These are phyloP conservation scores for Cercospora janseana DNA, from an alignment of 2,329 filamentous ascomycete genomes.

Conservation along the genomic window DNA sequence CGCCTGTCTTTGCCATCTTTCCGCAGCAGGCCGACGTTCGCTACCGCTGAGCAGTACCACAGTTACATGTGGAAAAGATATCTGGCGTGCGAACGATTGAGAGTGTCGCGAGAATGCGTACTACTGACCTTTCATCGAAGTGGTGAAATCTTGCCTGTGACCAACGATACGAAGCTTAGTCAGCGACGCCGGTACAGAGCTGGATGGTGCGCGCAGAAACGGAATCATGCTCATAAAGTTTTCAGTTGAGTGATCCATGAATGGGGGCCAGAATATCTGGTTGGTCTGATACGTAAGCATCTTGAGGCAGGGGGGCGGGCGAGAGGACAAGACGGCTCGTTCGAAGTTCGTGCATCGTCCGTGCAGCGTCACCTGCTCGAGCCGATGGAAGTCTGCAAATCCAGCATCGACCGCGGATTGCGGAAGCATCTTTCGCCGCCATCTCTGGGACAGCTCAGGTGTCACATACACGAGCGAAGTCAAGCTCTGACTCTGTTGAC, in stretches of 20 bases:
- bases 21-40: no score
- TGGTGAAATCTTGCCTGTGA: neutral
- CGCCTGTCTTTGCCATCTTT: no score
- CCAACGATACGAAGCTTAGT: conserved; percentile 7
- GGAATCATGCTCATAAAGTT: conserved; percentile 14
- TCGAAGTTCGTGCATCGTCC: conserved; percentile 26
- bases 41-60: no score
- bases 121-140: neutral
- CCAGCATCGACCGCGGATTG: conserved; percentile 18
- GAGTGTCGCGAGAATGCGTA: no score
- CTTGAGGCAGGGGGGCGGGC: conserved; percentile 22
- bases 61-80: no score
- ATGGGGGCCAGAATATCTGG: conserved; percentile 12
- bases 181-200: conserved; percentile 13
- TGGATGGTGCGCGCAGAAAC: conserved; percentile 25
- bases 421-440: neutral
- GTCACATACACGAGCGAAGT: conserved; percentile 24
- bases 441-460: conserved; percentile 2
- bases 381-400: conserved; percentile 22
- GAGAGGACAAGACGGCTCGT: conserved; percentile 24
- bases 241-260: neutral
- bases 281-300: conserved; percentile 14
- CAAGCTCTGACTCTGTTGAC: conserved; percentile 26
- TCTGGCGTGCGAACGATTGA: no score
- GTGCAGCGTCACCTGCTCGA: conserved; percentile 20